Conservation (phyloP, 345 rosid genomes). For the Melaleuca alternifolia region DNA sequence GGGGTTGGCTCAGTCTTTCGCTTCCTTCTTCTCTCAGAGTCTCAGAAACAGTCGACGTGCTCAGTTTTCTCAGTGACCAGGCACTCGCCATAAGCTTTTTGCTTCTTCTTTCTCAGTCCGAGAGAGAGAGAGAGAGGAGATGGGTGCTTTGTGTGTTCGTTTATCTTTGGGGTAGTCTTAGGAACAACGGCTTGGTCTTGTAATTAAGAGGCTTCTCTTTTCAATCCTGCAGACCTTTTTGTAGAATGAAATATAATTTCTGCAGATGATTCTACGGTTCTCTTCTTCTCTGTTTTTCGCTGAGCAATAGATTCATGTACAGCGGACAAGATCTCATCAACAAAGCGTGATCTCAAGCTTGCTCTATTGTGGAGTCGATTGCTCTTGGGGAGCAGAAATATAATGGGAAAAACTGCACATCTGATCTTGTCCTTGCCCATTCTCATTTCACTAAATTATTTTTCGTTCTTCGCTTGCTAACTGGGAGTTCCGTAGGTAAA, state of each 20-base stretch:
- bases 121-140: neutral
- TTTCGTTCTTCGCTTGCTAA: too few species aligned
- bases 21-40: slow-evolving; percentile 20
- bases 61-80: neutral
- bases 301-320: neutral
- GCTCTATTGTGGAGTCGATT: too few species aligned
- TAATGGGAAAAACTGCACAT: too few species aligned
- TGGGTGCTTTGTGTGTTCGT: neutral
- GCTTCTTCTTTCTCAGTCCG: neutral
- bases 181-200: neutral
- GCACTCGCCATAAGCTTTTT: neutral
- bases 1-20: slow-evolving; percentile 38
- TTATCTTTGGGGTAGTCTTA: neutral
- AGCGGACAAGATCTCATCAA: too few species aligned
- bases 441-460: too few species aligned
- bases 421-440: too few species aligned
- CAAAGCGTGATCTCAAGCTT: too few species aligned
- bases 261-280: neutral
- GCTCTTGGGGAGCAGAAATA: too few species aligned
- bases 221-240: neutral
- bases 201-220: neutral
- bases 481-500: neutral
- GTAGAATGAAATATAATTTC: neutral
- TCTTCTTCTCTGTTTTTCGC: neutral
- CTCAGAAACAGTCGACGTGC: neutral